Evolutionary conservation across 305 asterid genomes (phyloP).

Genomic region (Fraxinus sp.): DNA sequence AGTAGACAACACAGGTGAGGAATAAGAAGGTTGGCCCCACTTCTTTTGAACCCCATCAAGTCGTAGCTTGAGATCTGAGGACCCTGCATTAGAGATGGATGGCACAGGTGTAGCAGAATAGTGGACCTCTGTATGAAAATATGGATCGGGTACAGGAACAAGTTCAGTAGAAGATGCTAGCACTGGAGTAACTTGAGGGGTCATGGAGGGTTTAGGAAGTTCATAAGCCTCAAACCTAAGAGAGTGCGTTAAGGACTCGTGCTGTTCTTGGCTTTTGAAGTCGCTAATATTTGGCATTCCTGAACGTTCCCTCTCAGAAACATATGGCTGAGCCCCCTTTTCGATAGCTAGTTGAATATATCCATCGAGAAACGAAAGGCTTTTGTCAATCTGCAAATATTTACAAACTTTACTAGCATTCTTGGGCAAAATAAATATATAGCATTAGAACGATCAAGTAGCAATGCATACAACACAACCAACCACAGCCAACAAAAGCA

Average conservation of each 20-base stretch:
- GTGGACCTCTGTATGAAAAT: conserved; percentile 44
- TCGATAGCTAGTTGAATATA: conserved; percentile 71
- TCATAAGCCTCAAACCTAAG: conserved; percentile 96
- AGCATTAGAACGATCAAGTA: background rate
- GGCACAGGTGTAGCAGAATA: conserved; percentile 43
- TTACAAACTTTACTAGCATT: background rate
- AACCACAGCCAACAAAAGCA: background rate
- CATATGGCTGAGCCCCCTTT: conserved; percentile 84
- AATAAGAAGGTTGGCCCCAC: conserved; percentile 81
- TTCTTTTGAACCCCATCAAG: conserved; percentile 94
- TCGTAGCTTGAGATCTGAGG: conserved; percentile 68
- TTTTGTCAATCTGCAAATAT: conserved; percentile 68
- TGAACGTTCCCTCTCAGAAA: conserved; percentile 67
- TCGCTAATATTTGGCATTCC: conserved; percentile 51
- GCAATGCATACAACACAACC: background rate
- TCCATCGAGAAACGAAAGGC: conserved; percentile 67
- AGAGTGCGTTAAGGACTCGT: conserved; percentile 59
- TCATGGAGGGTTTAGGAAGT: conserved; percentile 66
- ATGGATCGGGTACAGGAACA: conserved; percentile 71
- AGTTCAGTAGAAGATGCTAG: conserved; percentile 63
- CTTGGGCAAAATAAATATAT: conserved; percentile 1
- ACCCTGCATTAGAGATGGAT: conserved; percentile 47
- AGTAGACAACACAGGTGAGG: conserved; percentile 58
- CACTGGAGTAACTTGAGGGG: conserved; percentile 46
- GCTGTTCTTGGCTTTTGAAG: conserved; percentile 67